These are phyloP conservation scores for Saitoella complicata DNA, from an alignment of 805 yeast species.

Conservation along the genomic window DNA sequence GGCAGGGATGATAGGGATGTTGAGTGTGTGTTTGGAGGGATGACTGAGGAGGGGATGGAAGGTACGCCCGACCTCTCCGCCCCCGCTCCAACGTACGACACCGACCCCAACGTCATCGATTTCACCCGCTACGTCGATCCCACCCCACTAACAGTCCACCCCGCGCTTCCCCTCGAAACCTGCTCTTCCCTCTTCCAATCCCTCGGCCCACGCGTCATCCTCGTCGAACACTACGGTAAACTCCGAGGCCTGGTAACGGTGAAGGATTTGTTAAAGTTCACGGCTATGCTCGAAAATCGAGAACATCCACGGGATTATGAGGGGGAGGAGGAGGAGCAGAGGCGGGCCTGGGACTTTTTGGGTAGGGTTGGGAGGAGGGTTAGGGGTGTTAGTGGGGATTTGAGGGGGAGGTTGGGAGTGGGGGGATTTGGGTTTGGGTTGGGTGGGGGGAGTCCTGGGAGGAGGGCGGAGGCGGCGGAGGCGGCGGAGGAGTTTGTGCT, in stretches of 20 bases:
- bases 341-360: too few species aligned
- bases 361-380: too few species aligned
- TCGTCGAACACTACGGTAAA: slow-evolving; percentile 45
- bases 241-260: slow-evolving; percentile 63
- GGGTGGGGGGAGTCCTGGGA: too few species aligned
- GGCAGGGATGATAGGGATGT: not conserved
- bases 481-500: too few species aligned
- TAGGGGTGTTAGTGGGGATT: too few species aligned
- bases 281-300: slow-evolving; percentile 11
- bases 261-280: slow-evolving; percentile 58
- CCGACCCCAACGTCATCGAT: slow-evolving; percentile 4
- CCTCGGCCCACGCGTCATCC: slow-evolving; percentile 62
- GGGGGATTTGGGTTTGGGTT: too few species aligned
- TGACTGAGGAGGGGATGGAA: not conserved
- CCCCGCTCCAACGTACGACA: slow-evolving; percentile 1
- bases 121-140: slow-evolving; percentile 25
- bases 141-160: slow-evolving; percentile 47
- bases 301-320: not conserved
- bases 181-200: slow-evolving; percentile 54
- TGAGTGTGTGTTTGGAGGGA: not conserved
- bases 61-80: not conserved
- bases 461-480: too few species aligned
- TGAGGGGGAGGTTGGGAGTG: too few species aligned
- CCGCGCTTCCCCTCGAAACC: slow-evolving; percentile 39
- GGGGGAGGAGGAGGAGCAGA: too few species aligned